Evolutionary conservation across 495 filamentous ascomycete genomes (phyloP).

Genomic region (Penicillium parvum): DNA sequence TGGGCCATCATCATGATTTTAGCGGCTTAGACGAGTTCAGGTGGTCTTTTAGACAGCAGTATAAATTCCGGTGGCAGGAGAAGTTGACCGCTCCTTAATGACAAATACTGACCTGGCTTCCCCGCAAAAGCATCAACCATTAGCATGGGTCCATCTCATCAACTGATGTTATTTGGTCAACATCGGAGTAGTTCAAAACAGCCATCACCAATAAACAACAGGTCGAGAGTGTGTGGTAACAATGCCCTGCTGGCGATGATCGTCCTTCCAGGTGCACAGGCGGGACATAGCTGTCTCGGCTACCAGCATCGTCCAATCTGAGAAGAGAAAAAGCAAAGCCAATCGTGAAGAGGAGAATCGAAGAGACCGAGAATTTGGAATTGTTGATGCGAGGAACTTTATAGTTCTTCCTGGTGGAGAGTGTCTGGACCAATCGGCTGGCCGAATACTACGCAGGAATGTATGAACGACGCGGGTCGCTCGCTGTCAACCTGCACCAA

Average conservation of each 20-base stretch:
- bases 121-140: slow-evolving; percentile 2
- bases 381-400: slow-evolving; percentile 2
- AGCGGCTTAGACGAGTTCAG: no score
- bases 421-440: slow-evolving; percentile 9
- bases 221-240: no score
- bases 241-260: no score
- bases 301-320: slow-evolving; percentile 5
- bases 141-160: background rate
- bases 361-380: slow-evolving; percentile 9
- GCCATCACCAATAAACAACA: no score
- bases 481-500: slow-evolving; percentile 12
- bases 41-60: slow-evolving; percentile 1
- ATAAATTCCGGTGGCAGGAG: background rate
- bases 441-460: background rate
- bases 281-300: slow-evolving; percentile 4
- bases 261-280: no score
- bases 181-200: no score
- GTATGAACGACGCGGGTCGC: slow-evolving; percentile 11
- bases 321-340: background rate
- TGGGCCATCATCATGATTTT: no score
- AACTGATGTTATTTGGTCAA: no score
- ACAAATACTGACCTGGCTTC: slow-evolving; percentile 12
- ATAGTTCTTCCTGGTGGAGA: slow-evolving; percentile 3
- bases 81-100: slow-evolving; percentile 9
- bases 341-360: background rate